A percentile compares a stretch with the other conserved stretches of the same genome.
Evolutionary conservation across 2,329 filamentous ascomycete species (phyloP).

Genomic region (Colletotrichum costaricense): DNA sequence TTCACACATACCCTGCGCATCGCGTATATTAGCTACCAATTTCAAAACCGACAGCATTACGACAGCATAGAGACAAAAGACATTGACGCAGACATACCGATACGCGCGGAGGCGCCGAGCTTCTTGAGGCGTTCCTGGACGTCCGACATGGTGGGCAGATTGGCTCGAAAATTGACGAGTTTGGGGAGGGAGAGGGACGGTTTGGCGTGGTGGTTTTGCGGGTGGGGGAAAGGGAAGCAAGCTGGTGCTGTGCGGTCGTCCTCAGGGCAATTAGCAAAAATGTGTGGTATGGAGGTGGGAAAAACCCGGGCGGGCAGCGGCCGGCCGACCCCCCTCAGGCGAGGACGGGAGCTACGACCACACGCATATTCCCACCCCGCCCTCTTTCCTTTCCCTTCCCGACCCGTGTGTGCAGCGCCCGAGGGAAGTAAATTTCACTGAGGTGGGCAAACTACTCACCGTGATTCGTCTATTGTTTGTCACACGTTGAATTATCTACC

Average conservation of each 20-base stretch:
- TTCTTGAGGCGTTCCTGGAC: constrained; percentile 71
- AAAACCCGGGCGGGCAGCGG: constrained; percentile 24
- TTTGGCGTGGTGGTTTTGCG: constrained; percentile 27
- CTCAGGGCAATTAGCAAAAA: constrained; percentile 36
- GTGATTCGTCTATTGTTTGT: constrained; percentile 26
- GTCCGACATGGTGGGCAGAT: constrained; percentile 60
- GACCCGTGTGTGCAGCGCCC: background rate
- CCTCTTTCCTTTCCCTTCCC: background rate
- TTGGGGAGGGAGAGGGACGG: constrained; percentile 13
- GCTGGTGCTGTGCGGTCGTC: constrained; percentile 30
- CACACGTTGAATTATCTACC: constrained; percentile 18
- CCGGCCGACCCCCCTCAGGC: constrained; percentile 15
- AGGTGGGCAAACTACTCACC: constrained; percentile 3
- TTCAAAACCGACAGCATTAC: background rate
- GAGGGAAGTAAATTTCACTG: background rate
- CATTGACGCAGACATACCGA: constrained; percentile 68
- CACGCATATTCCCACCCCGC: background rate
- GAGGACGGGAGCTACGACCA: background rate
- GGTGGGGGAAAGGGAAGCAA: constrained; percentile 42
- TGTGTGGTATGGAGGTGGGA: constrained; percentile 27
- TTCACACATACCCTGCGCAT: constrained; percentile 50
- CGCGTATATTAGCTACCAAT: constrained; percentile 24
- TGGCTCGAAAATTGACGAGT: constrained; percentile 24
- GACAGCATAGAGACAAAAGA: background rate
- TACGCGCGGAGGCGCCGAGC: constrained; percentile 67